Evolutionary conservation across 2,329 filamentous ascomycete species (phyloP), one percentile per base, ranked within the genome.

Genomic region (Pseudopithomyces maydicus): DNA sequence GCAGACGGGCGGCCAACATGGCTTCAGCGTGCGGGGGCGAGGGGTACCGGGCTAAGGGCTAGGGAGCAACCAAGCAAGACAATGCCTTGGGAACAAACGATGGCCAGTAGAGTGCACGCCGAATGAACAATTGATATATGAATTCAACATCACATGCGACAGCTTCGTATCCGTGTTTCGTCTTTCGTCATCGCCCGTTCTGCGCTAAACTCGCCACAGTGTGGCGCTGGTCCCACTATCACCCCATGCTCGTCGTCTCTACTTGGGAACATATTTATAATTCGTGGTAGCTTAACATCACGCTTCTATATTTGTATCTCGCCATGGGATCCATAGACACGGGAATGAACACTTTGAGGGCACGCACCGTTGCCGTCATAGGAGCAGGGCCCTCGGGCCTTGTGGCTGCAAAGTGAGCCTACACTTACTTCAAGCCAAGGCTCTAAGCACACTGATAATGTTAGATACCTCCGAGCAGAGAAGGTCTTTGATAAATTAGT

Each of bases 301-400:
- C 22, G 15, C 32, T 2, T 39, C 19, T 38, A 38, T 38, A 38
- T 38, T 38, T 41, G 15, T 41, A 41, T 41, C n/a, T 41, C 10
- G 15, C n/a, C 33, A 48, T 48, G 45, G 48, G 38, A 11, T 39
- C 12, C 15, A 59, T 64, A 55, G 43, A 58, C 41, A 52, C 56
- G 7, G 55, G 60, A 1, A 63, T 55, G 53, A 60, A 60, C 12
- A 58, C 58, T 4, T 7, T 79, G 41, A 69, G 68, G 52, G 82
- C 90, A 47, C 81, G 81, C 57, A 84, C 77, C 44, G 81, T 97
- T 62, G 91, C 90, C 63, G 82, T 97, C 58, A 86, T 97, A 63
- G 93, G 93, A 20, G 92, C 90, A 10, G 93, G 93, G 0, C 90
- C 93, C 0, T 85, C 85, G 60, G 93, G 94, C 4, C 80, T 97